phyloP scores from a whole-genome alignment of 2,329 filamentous ascomycete species.

The Emmonsia crescens region DNA sequence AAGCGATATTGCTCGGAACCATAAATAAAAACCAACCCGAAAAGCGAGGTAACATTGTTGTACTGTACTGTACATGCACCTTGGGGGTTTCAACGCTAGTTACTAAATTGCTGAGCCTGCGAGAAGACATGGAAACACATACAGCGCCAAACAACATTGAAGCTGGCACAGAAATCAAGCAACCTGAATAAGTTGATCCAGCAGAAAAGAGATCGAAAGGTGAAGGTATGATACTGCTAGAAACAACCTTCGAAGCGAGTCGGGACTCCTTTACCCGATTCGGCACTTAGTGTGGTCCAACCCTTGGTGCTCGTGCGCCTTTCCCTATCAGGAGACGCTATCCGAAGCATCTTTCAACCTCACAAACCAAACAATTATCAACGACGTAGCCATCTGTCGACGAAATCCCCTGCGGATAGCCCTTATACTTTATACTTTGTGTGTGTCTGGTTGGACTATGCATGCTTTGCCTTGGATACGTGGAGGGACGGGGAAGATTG shows the following conservation, averaged over 20 bases:
- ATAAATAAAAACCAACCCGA: no score
- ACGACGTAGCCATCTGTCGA: neutral
- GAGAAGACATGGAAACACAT: neutral
- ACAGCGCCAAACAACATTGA: neutral
- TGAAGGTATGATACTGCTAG: neutral
- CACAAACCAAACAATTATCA: neutral
- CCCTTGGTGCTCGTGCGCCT: neutral
- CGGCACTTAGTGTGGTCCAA: neutral
- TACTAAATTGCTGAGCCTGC: neutral
- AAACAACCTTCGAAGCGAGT: neutral
- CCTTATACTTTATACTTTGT: no score
- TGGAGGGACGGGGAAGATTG: neutral
- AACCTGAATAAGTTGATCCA: neutral
- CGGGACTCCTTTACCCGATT: slow-evolving; percentile 5
- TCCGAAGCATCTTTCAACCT: neutral
- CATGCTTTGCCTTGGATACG: neutral
- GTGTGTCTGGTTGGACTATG: no score
- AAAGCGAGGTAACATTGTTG: no score
- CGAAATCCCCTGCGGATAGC: neutral
- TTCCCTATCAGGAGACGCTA: neutral
- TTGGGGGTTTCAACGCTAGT: neutral
- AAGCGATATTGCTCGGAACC: no score
- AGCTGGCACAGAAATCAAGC: neutral
- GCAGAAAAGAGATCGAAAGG: neutral
- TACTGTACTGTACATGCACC: no score